phyloP scores from a whole-genome alignment of 805 yeast genomes.

The Nakazawaea sp. region DNA sequence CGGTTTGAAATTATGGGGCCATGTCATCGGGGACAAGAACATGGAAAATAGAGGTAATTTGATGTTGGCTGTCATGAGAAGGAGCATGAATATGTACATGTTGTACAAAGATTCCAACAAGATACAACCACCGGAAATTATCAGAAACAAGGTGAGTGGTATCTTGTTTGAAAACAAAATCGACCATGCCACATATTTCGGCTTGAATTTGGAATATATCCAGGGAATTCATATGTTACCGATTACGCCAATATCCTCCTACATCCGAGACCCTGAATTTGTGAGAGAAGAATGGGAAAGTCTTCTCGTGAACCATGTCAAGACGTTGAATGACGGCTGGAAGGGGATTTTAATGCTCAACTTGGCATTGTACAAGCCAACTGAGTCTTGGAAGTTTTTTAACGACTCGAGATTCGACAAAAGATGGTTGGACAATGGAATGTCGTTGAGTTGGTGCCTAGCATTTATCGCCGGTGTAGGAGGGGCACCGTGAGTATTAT shows the following conservation, averaged over 20 bases:
- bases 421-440: constrained; percentile 70
- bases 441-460: constrained; percentile 82
- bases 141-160: constrained; percentile 60
- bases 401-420: constrained; percentile 44
- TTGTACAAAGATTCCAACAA: constrained; percentile 42
- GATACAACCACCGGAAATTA: constrained; percentile 44
- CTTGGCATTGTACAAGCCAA: constrained; percentile 68
- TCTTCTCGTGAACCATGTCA: constrained; percentile 38
- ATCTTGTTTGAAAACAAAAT: constrained; percentile 62
- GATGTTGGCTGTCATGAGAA: constrained; percentile 49
- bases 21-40: constrained; percentile 39
- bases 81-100: constrained; percentile 44
- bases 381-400: constrained; percentile 56
- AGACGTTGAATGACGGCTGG: constrained; percentile 64
- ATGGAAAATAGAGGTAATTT: constrained; percentile 50
- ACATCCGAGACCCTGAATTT: constrained; percentile 47
- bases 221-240: constrained; percentile 74
- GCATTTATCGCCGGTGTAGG: constrained; percentile 60
- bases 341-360: constrained; percentile 70
- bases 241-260: constrained; percentile 58
- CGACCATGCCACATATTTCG: constrained; percentile 67
- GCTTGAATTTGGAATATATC: constrained; percentile 56
- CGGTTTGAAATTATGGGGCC: constrained; percentile 55
- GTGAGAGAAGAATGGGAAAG: constrained; percentile 64
- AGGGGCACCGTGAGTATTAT: constrained; percentile 14